Conservation (phyloP, 2,329 filamentous ascomycete species). For the Epichloe uncinata region DNA sequence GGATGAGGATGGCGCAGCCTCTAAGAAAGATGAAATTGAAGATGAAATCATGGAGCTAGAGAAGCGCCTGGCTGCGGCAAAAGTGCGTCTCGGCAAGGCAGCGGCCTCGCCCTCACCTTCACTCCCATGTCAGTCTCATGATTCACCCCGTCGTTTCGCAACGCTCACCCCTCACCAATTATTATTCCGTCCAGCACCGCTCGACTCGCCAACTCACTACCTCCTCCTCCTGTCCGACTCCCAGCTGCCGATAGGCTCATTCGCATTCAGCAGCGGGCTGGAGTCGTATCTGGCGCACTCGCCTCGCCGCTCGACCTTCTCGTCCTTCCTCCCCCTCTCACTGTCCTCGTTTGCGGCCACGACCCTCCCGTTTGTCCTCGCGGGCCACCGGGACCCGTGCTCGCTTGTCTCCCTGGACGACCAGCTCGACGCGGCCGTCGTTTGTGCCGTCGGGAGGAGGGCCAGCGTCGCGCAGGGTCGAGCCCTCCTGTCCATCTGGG, state of each 20-base stretch:
- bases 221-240: conserved; percentile 70
- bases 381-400: conserved; percentile 44
- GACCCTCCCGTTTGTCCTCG: conserved; percentile 61
- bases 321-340: conserved; percentile 56
- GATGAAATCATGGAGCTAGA: conserved; percentile 49
- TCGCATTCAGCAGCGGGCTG: conserved; percentile 71
- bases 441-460: conserved; percentile 66
- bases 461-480: conserved; percentile 65
- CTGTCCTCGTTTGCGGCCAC: conserved; percentile 58
- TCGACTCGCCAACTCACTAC: conserved; percentile 37
- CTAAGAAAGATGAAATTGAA: conserved; percentile 20
- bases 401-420: conserved; percentile 52
- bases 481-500: conserved; percentile 64
- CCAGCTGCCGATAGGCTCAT: conserved; percentile 70
- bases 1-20: conserved; percentile 7
- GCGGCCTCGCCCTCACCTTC: not conserved
- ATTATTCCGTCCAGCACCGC: not conserved
- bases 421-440: conserved; percentile 58
- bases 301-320: conserved; percentile 31
- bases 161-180: not conserved
- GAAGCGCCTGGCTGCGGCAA: conserved; percentile 31
- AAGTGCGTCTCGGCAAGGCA: conserved; percentile 24
- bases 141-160: not conserved
- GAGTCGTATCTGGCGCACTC: conserved; percentile 71
- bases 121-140: not conserved